phyloP scores from a whole-genome alignment of 2,329 filamentous ascomycete species.

The Fusarium pseudonygamai region DNA sequence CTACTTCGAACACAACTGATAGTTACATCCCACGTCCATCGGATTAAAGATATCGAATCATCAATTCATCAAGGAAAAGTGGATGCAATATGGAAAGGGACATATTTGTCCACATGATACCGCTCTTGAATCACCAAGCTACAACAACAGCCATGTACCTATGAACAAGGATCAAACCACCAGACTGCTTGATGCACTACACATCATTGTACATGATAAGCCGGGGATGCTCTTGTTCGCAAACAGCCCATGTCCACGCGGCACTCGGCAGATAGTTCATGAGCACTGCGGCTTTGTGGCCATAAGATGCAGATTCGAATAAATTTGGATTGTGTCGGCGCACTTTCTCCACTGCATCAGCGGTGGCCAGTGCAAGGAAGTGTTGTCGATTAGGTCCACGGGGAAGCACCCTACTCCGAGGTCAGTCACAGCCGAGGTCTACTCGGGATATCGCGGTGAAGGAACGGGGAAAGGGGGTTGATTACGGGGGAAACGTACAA shows the following conservation, averaged over 20 bases:
- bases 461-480: constrained; percentile 53
- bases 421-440: constrained; percentile 35
- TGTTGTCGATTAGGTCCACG: constrained; percentile 55
- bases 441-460: constrained; percentile 30
- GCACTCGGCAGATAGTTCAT: constrained; percentile 50
- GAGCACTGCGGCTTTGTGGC: constrained; percentile 44
- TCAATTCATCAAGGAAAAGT: constrained; percentile 2
- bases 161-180: not conserved
- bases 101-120: constrained; percentile 20
- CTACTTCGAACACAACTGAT: constrained; percentile 1
- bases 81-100: not conserved
- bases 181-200: constrained; percentile 32
- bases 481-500: constrained; percentile 56
- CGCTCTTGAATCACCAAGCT: not conserved
- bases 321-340: constrained; percentile 44
- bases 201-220: constrained; percentile 52
- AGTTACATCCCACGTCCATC: constrained; percentile 5
- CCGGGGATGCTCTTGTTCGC: constrained; percentile 45
- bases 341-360: constrained; percentile 61
- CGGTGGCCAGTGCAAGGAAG: constrained; percentile 66
- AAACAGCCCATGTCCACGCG: constrained; percentile 52
- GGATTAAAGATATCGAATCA: constrained; percentile 5
- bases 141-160: not conserved
- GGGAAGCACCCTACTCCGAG: constrained; percentile 44
- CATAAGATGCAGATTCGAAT: constrained; percentile 53